Percentiles rank a stretch among this genome's conserved stretches.
Conservation (phyloP, 1,139 yeast species). For the Nematodospora anomalae region DNA sequence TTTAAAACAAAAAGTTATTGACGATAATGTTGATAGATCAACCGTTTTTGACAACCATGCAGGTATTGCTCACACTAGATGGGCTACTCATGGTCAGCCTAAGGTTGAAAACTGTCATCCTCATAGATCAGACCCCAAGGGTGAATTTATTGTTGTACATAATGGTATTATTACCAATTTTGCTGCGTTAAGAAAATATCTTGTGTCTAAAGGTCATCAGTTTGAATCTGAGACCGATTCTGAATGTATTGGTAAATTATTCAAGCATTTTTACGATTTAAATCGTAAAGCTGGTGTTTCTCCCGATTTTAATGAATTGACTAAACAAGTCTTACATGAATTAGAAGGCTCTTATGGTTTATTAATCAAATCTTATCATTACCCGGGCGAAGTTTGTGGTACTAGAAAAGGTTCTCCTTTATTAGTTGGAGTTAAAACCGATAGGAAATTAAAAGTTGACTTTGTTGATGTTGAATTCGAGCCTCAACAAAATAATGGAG, state of each 20-base stretch:
- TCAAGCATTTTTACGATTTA: constrained; percentile 85
- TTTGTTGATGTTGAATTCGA: constrained; percentile 98
- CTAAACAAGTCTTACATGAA: constrained; percentile 89
- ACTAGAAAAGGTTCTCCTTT: constrained; percentile 98
- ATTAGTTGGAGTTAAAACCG: constrained; percentile 95
- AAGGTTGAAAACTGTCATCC: constrained; percentile 89
- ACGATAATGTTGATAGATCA: constrained; percentile 54
- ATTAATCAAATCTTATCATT: constrained; percentile 86
- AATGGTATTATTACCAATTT: constrained; percentile 98
- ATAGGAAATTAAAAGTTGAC: constrained; percentile 91
- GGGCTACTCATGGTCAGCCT: constrained; percentile 99
- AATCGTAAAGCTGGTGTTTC: constrained; percentile 55
- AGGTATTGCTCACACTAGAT: constrained; percentile 98
- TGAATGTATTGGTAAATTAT: constrained; percentile 94
- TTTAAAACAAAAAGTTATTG: constrained; percentile 67
- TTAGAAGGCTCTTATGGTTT: constrained; percentile 98
- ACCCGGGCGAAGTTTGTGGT: constrained; percentile 95
- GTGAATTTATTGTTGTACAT: constrained; percentile 91
- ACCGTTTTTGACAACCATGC: constrained; percentile 80
- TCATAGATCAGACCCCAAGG: constrained; percentile 79
- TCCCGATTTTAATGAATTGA: constrained; percentile 81
- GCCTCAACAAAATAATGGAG: constrained; percentile 32
- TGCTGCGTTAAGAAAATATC: constrained; percentile 82
- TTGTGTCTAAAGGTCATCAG: constrained; percentile 72
- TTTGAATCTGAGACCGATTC: constrained; percentile 97